Evolutionary conservation across 1,284 basidiomycete species (phyloP).

Genomic region (Inonotus hispidus): DNA sequence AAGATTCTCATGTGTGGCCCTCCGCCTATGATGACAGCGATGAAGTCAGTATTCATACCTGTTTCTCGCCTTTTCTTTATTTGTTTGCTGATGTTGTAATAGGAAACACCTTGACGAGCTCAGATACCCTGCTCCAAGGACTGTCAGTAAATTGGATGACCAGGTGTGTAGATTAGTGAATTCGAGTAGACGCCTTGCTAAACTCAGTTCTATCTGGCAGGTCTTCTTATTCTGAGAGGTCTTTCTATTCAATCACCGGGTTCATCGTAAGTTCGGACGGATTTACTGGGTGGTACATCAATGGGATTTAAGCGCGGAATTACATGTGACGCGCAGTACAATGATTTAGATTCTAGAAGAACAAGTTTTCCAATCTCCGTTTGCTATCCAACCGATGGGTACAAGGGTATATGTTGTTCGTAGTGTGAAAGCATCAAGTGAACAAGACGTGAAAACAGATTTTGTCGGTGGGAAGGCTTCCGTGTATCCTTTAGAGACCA

Average conservation of each 20-base stretch:
- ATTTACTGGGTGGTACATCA: background rate
- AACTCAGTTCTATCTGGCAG: conserved; percentile 23
- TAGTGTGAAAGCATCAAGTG: background rate
- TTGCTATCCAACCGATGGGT: background rate
- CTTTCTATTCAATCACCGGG: no score
- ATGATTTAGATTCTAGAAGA: background rate
- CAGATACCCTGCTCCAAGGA: conserved; percentile 80
- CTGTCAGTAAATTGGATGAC: conserved; percentile 91
- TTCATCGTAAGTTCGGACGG: background rate
- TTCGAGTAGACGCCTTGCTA: background rate
- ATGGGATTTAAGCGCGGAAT: no score
- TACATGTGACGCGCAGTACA: no score
- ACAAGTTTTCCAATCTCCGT: background rate
- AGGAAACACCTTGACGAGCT: conserved; percentile 88
- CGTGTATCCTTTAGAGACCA: no score
- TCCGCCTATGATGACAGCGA: conserved; percentile 90
- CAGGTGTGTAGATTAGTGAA: conserved; percentile 48
- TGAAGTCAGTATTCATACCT: conserved; percentile 67
- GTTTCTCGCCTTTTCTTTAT: background rate
- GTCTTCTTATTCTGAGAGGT: conserved; percentile 57
- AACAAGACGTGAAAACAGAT: background rate
- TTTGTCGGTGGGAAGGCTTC: no score
- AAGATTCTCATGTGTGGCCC: conserved; percentile 90
- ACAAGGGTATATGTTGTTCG: background rate
- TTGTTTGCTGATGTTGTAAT: conserved; percentile 14